Conservation (phyloP, 2,329 filamentous ascomycete genomes). For the Coccinonectria pachysandricola region DNA sequence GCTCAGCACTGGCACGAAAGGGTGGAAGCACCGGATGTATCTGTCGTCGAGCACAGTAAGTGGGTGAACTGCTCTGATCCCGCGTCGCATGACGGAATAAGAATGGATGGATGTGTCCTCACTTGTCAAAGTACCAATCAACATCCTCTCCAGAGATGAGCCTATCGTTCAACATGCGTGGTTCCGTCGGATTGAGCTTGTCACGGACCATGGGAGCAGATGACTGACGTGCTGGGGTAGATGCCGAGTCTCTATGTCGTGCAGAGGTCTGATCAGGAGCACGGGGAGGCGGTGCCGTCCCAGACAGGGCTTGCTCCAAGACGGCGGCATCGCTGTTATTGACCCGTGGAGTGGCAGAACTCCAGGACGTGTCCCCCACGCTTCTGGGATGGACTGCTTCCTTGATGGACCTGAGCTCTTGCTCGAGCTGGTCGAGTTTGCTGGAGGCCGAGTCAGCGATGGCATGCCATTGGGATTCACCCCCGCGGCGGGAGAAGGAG, state of each 20-base stretch:
- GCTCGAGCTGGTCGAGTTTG: constrained; percentile 44
- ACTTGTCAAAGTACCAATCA: constrained; percentile 46
- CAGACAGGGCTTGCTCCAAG: constrained; percentile 8
- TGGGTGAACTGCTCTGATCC: too few relatives aligned
- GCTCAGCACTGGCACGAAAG: constrained; percentile 41
- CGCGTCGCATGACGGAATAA: too few relatives aligned
- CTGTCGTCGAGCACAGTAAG: too few relatives aligned
- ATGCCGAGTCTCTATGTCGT: too few relatives aligned
- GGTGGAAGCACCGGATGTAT: constrained; percentile 42
- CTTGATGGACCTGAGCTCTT: constrained; percentile 45
- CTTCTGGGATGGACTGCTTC: constrained; percentile 32
- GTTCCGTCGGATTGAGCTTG: constrained; percentile 22
- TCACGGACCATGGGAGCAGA: too few relatives aligned
- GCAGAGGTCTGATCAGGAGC: too few relatives aligned
- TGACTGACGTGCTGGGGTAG: too few relatives aligned
- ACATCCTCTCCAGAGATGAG: constrained; percentile 43
- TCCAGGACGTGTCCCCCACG: constrained; percentile 14
- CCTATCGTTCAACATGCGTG: constrained; percentile 36
- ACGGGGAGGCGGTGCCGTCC: too few relatives aligned
- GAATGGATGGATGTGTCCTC: constrained; percentile 8
- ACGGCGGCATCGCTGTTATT: constrained; percentile 17
- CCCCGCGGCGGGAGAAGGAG: too few relatives aligned
- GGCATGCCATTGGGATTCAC: too few relatives aligned
- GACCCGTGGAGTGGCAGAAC: constrained; percentile 19
- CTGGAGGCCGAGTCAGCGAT: too few relatives aligned